Conservation (phyloP, 768 basidiomycete species). For the Thelephora ganbajun region DNA sequence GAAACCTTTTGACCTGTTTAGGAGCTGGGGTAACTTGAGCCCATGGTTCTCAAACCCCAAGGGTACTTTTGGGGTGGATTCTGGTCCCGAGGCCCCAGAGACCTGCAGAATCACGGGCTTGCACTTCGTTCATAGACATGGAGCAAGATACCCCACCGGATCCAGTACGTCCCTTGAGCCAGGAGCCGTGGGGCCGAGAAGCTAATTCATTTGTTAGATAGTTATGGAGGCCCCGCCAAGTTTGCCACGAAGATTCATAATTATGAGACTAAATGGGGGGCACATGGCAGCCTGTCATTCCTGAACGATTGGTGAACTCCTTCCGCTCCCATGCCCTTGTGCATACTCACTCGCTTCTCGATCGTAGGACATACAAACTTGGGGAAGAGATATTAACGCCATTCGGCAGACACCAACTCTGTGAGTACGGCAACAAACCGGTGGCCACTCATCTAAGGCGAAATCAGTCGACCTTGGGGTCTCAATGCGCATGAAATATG, state of each 20-base stretch:
- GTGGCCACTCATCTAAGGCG: neutral
- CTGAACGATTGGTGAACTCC: neutral
- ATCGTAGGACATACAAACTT: constrained; percentile 29
- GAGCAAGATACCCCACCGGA: constrained; percentile 27
- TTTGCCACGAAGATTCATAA: constrained; percentile 15
- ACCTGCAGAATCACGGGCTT: constrained; percentile 33
- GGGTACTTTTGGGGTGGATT: constrained; percentile 28
- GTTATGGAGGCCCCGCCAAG: constrained; percentile 12
- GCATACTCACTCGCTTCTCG: constrained; percentile 27
- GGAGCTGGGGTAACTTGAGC: constrained; percentile 33
- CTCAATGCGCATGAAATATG: constrained; percentile 31
- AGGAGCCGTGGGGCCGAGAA: neutral
- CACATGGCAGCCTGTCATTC: neutral
- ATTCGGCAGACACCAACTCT: constrained; percentile 29
- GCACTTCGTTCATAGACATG: constrained; percentile 27
- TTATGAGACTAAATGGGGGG: constrained; percentile 10
- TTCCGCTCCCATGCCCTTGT: constrained; percentile 19
- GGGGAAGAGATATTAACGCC: constrained; percentile 34
- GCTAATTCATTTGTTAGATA: neutral
- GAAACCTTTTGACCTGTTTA: constrained; percentile 26
- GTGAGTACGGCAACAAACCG: constrained; percentile 3
- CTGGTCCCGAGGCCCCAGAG: constrained; percentile 30
- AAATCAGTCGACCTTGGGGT: constrained; percentile 28
- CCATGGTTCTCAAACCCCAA: constrained; percentile 38
- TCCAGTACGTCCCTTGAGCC: neutral